phyloP scores from a whole-genome alignment of 2,329 filamentous ascomycete species.

The Aspergillus aculeatinus region DNA sequence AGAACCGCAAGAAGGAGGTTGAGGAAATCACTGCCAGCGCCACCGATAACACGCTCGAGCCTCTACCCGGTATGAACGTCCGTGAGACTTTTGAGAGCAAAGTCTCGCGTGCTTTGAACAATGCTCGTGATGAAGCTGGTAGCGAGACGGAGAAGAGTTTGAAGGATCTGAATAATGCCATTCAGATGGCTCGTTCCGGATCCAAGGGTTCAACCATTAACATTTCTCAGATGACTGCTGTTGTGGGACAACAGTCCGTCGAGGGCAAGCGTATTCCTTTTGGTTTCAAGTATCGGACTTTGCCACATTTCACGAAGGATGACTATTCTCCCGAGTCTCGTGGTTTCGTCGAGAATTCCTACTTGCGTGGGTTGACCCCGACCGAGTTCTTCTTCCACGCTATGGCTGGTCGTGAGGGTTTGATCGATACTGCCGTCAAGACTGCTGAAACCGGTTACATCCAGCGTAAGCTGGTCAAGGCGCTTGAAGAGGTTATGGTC shows the following conservation, averaged over 20 bases:
- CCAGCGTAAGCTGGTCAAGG: conserved; percentile 96
- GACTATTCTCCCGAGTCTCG: conserved; percentile 96
- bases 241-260: conserved; percentile 96
- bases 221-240: conserved; percentile 98
- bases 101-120: conserved; percentile 90
- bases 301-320: conserved; percentile 98
- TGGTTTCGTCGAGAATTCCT: conserved; percentile 98
- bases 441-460: conserved; percentile 99
- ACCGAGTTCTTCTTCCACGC: conserved; percentile 99
- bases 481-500: conserved; percentile 93
- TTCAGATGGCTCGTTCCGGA: conserved; percentile 92
- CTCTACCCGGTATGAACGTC: conserved; percentile 97
- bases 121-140: conserved; percentile 94
- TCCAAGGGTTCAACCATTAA: conserved; percentile 99
- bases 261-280: conserved; percentile 99
- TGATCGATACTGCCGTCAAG: conserved; percentile 99
- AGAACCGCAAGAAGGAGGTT: conserved; percentile 78
- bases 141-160: conserved; percentile 86
- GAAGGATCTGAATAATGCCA: conserved; percentile 94
- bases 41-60: conserved; percentile 82
- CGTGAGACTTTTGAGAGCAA: conserved; percentile 98
- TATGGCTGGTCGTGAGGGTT: conserved; percentile 99
- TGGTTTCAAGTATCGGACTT: conserved; percentile 95
- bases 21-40: conserved; percentile 72
- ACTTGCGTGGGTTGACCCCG: conserved; percentile 90